A percentile compares a stretch with the other conserved stretches of the same genome.
Evolutionary conservation across 345 rosid genomes (phyloP).

Genomic region (Iberis pinnata): DNA sequence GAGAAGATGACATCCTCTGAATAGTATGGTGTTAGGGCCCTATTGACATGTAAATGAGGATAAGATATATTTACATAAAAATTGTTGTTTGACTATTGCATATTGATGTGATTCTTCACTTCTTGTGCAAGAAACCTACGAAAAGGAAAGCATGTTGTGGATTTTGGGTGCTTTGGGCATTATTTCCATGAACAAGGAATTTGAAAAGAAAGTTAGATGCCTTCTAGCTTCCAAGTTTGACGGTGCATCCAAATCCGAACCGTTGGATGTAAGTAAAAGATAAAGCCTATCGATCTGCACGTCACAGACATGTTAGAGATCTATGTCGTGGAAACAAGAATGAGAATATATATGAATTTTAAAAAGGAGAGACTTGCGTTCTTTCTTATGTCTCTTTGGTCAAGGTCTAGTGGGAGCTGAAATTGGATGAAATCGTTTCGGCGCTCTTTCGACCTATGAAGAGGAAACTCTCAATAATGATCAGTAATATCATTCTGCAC

Average conservation of each 20-base stretch:
- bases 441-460: too few species aligned
- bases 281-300: conserved; percentile 49
- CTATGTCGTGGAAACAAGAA: conserved; percentile 1
- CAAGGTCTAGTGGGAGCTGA: conserved; percentile 36
- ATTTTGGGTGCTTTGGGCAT: conserved; percentile 62
- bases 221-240: conserved; percentile 62
- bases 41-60: too few species aligned
- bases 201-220: conserved; percentile 54
- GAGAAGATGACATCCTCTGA: conserved; percentile 69
- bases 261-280: conserved; percentile 54
- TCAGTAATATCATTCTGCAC: too few species aligned
- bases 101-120: too few species aligned
- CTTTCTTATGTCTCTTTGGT: conserved; percentile 49
- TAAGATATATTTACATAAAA: too few species aligned
- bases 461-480: too few species aligned
- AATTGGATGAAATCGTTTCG: conserved; percentile 41
- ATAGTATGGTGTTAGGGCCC: conserved; percentile 71
- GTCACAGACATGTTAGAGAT: conserved; percentile 17
- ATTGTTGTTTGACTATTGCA: too few species aligned
- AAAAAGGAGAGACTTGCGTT: conserved; percentile 31
- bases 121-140: conserved; percentile 37
- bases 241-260: conserved; percentile 60
- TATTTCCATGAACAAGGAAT: conserved; percentile 64
- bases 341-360: conserved; percentile 1
- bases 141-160: conserved; percentile 55